Percentiles rank a stretch among this genome's conserved stretches.
Conservation (phyloP, 176 grass and related monocot species). For the Avena eriantha region DNA sequence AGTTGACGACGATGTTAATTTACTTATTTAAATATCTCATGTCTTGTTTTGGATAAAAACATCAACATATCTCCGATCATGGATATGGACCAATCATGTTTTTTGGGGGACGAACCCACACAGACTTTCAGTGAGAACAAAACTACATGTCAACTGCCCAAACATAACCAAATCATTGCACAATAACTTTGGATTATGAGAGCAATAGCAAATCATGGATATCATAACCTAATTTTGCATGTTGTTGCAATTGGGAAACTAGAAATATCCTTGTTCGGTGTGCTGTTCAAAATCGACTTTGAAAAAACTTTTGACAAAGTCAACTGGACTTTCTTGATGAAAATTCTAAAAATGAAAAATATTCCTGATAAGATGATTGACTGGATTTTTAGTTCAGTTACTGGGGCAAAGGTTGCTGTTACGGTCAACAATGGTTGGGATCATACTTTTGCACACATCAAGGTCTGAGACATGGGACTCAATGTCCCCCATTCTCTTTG, state of each 20-base stretch:
- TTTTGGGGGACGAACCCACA: neutral
- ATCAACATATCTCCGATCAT: neutral
- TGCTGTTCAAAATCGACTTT: too few relatives aligned
- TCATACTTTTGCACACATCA: too few relatives aligned
- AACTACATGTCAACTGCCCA: neutral
- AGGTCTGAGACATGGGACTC: too few relatives aligned
- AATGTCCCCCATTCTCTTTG: too few relatives aligned
- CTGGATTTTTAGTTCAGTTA: too few relatives aligned
- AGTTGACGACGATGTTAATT: neutral
- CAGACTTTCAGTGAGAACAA: neutral
- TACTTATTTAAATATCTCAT: neutral
- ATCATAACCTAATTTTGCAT: neutral
- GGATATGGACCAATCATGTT: conserved; percentile 17
- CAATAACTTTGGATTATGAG: neutral
- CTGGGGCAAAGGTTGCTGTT: too few relatives aligned
- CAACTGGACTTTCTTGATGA: too few relatives aligned
- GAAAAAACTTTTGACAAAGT: too few relatives aligned
- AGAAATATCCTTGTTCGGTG: neutral
- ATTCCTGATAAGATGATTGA: too few relatives aligned
- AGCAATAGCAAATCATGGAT: neutral
- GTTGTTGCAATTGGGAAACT: neutral
- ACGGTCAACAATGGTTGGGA: too few relatives aligned
- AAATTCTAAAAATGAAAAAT: too few relatives aligned
- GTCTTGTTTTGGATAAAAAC: neutral
- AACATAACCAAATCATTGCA: neutral